Evolutionary conservation across 1,284 basidiomycete species (phyloP).

Genomic region (Pterula multifida): DNA sequence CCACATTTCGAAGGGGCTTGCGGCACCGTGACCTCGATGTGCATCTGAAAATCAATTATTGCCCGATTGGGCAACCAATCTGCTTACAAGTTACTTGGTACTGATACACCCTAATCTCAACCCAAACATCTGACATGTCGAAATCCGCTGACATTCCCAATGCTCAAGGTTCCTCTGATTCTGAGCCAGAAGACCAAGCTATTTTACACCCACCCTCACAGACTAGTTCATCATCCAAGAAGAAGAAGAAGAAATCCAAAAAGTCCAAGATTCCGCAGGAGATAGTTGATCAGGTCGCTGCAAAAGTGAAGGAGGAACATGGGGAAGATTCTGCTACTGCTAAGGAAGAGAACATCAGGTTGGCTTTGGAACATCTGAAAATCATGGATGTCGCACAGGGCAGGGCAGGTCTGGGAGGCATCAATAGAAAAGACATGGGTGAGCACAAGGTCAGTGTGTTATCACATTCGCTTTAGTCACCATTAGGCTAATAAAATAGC

Average conservation of each 20-base stretch:
- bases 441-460: conserved; percentile 66
- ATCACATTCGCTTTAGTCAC: no score
- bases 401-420: conserved; percentile 55
- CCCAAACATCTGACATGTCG: not conserved
- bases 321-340: conserved; percentile 34
- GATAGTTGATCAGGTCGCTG: conserved; percentile 45
- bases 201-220: not conserved
- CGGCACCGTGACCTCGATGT: no score
- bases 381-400: conserved; percentile 65
- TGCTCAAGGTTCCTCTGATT: not conserved
- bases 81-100: no score
- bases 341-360: conserved; percentile 45
- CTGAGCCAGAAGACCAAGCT: not conserved
- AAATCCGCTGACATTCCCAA: not conserved
- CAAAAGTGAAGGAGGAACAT: conserved; percentile 46
- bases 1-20: no score
- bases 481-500: conserved; percentile 7
- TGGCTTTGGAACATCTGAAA: conserved; percentile 55
- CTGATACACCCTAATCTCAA: no score
- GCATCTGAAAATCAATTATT: no score
- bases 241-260: conserved; percentile 67
- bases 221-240: conserved; percentile 26
- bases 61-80: no score
- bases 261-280: conserved; percentile 47
- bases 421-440: conserved; percentile 67